Evolutionary conservation across 2,329 filamentous ascomycete genomes (phyloP).

Genomic region (Exophiala aquamarina): DNA sequence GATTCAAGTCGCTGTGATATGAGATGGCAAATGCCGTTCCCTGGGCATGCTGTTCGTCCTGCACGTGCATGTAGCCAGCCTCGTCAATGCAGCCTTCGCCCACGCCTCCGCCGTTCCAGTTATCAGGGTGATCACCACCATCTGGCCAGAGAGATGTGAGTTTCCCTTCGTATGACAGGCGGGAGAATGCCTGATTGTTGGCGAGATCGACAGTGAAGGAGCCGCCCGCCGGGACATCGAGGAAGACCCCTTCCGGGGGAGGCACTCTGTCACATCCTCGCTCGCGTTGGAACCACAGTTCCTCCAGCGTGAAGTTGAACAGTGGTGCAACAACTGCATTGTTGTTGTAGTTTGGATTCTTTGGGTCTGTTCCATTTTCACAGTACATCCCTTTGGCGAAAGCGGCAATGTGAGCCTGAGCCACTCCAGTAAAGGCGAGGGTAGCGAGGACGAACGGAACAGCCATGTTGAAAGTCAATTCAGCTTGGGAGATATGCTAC

Average conservation of each 20-base stretch:
- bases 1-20: conserved; percentile 47
- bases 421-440: conserved; percentile 15
- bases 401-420: conserved; percentile 39
- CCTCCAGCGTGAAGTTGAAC: conserved; percentile 42
- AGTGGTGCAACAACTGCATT: conserved; percentile 49
- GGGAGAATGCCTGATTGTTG: conserved; percentile 51
- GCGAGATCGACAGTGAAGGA: conserved; percentile 52
- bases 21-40: conserved; percentile 54
- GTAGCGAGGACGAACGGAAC: conserved; percentile 9
- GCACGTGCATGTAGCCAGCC: conserved; percentile 50
- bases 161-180: conserved; percentile 45
- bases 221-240: conserved; percentile 51
- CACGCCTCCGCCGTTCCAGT: conserved; percentile 43
- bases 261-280: conserved; percentile 47
- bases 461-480: conserved; percentile 5
- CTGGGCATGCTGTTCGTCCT: conserved; percentile 43
- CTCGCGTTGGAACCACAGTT: conserved; percentile 56
- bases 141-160: conserved; percentile 48
- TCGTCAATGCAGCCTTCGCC: conserved; percentile 39
- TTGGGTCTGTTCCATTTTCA: conserved; percentile 32
- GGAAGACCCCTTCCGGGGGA: conserved; percentile 36
- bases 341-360: conserved; percentile 43
- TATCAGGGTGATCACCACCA: conserved; percentile 45
- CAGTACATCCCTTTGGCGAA: conserved; percentile 45
- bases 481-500: neutral